Evolutionary conservation across 1,284 basidiomycete genomes (phyloP).

Genomic region (Puccinia brachypodii): DNA sequence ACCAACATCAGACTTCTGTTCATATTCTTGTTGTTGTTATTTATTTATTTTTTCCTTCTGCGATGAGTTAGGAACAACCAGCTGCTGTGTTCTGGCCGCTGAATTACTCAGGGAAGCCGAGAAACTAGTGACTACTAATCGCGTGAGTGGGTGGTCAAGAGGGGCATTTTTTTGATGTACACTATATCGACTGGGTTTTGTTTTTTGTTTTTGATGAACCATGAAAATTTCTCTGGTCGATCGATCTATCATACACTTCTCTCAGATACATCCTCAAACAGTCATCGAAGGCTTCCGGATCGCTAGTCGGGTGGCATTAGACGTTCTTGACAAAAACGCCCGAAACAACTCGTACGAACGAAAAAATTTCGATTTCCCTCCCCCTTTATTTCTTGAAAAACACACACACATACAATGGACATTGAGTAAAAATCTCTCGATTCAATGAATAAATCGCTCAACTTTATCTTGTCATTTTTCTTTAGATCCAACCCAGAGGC

Average conservation of each 20-base stretch:
- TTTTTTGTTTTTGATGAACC: slow-evolving; percentile 11
- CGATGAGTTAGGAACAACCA: slow-evolving; percentile 41
- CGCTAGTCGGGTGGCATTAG: slow-evolving; percentile 80
- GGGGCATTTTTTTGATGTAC: neutral
- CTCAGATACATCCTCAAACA: slow-evolving; percentile 97
- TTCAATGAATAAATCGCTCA: neutral
- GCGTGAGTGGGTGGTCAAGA: neutral
- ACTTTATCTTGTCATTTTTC: neutral
- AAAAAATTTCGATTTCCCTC: slow-evolving; percentile 12
- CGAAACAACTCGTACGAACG: slow-evolving; percentile 74
- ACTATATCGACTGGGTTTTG: neutral
- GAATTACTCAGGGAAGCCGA: slow-evolving; percentile 94
- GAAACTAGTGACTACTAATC: slow-evolving; percentile 71
- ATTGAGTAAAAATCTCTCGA: neutral
- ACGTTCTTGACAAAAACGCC: slow-evolving; percentile 77
- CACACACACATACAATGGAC: neutral
- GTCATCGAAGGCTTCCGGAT: slow-evolving; percentile 98
- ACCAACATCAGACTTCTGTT: neutral
- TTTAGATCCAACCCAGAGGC: slow-evolving; percentile 68
- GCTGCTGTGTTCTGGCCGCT: slow-evolving; percentile 76
- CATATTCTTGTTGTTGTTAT: slow-evolving; percentile 1
- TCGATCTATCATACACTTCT: slow-evolving; percentile 56
- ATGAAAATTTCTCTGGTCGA: too few species aligned
- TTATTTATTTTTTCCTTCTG: too few species aligned
- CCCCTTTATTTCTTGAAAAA: neutral